Percentiles rank a stretch among this genome's conserved stretches.
Conservation (phyloP, 495 filamentous ascomycete species). For the Xylaria castorea region DNA sequence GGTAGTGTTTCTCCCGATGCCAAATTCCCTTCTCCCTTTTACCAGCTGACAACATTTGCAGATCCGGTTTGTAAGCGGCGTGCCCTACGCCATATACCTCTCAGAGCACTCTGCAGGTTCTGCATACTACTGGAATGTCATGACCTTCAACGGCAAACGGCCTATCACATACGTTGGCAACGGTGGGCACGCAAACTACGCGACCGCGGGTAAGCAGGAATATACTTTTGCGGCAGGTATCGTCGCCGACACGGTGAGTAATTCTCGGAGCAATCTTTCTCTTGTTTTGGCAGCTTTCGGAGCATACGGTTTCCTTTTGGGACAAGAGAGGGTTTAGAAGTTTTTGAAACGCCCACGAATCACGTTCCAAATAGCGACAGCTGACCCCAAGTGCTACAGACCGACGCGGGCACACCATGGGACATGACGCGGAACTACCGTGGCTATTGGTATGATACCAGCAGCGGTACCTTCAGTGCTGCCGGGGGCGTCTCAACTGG, state of each 20-base stretch:
- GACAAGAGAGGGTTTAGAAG: not conserved
- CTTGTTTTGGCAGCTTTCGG: not conserved
- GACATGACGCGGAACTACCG: conserved; percentile 28
- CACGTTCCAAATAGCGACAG: not conserved
- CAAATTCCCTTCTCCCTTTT: not conserved
- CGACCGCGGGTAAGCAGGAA: conserved; percentile 49
- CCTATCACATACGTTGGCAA: conserved; percentile 62
- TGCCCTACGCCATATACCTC: conserved; percentile 58
- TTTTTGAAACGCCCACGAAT: not conserved
- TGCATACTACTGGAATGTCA: conserved; percentile 65
- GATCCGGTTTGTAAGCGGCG: conserved; percentile 68
- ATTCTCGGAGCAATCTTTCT: not conserved
- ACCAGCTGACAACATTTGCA: conserved; percentile 25
- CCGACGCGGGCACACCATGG: conserved; percentile 26
- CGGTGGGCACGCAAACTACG: conserved; percentile 67
- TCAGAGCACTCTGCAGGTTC: conserved; percentile 61
- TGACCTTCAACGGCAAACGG: conserved; percentile 59
- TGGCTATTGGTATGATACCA: conserved; percentile 25
- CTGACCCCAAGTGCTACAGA: not conserved
- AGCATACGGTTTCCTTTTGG: not conserved
- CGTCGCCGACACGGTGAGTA: conserved; percentile 10
- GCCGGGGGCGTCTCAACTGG: conserved; percentile 18
- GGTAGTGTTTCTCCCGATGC: conserved; percentile 31
- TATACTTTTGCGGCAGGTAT: conserved; percentile 15
- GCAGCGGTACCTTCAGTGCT: conserved; percentile 49